Percentiles rank a stretch among this genome's conserved stretches.
phyloP scores from a whole-genome alignment of 176 grass and related monocot genomes.

The Juncus inflexus region DNA sequence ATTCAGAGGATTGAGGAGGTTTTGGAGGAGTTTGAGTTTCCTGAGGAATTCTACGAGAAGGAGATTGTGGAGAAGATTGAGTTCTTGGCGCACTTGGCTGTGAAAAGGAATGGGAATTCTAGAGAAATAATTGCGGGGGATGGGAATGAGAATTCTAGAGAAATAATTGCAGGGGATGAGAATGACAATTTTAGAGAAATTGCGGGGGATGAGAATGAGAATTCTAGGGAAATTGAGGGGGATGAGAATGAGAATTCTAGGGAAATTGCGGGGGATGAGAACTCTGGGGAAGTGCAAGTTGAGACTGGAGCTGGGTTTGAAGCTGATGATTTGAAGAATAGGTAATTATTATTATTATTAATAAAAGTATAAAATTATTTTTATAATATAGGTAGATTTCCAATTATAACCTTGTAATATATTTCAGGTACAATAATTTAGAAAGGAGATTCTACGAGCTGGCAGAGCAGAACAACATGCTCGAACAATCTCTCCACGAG shows the following conservation, averaged over 20 bases:
- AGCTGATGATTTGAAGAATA: slow-evolving; percentile 57
- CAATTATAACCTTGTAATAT: slow-evolving; percentile 2
- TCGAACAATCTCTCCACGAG: slow-evolving; percentile 90
- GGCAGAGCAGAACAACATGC: slow-evolving; percentile 93
- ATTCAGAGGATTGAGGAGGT: slow-evolving; percentile 98
- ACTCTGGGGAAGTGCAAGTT: slow-evolving; percentile 18
- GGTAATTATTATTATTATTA: slow-evolving; percentile 6
- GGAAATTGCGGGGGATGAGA: neutral
- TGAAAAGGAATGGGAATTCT: slow-evolving; percentile 12
- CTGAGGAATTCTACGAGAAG: slow-evolving; percentile 84
- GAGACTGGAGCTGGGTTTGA: neutral
- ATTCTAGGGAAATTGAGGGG: no score
- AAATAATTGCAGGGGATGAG: neutral
- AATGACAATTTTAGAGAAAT: no score
- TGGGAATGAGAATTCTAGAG: slow-evolving; percentile 14
- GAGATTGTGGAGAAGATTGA: slow-evolving; percentile 94
- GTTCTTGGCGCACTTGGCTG: slow-evolving; percentile 70
- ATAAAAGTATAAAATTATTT: slow-evolving; percentile 1
- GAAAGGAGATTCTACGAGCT: slow-evolving; percentile 83
- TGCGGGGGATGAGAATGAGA: no score
- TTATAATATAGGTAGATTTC: neutral
- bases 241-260: no score
- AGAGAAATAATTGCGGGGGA: no score
- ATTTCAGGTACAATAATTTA: slow-evolving; percentile 50
- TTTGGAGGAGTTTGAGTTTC: slow-evolving; percentile 92